These are phyloP conservation scores for Corrigiola litoralis DNA, from an alignment of 179 eudicot species.

Conservation along the genomic window DNA sequence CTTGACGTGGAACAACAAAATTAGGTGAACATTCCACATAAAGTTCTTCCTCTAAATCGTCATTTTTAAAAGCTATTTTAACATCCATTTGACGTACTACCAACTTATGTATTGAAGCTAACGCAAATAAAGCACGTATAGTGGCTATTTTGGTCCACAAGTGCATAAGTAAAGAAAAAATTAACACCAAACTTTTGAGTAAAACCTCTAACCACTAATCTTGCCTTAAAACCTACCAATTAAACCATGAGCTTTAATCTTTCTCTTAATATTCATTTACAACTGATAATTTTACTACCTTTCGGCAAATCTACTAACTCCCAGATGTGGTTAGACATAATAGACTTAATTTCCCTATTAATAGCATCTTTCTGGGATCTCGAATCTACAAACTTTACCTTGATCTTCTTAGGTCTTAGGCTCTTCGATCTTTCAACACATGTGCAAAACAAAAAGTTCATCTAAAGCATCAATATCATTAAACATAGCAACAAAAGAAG, in stretches of 20 bases:
- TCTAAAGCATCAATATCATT: too few relatives aligned
- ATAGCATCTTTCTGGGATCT: too few relatives aligned
- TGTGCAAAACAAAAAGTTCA: too few relatives aligned
- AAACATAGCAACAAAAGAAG: too few relatives aligned
- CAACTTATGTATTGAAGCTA: too few relatives aligned
- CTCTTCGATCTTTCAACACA: too few relatives aligned
- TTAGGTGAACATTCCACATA: neutral
- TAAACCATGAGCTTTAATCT: neutral
- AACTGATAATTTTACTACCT: neutral
- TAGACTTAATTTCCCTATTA: too few relatives aligned
- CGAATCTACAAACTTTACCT: too few relatives aligned
- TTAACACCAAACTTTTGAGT: neutral
- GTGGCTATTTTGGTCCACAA: neutral
- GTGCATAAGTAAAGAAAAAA: neutral
- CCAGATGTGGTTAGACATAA: neutral
- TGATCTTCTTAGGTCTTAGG: too few relatives aligned
- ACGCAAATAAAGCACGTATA: neutral
- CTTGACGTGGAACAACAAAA: neutral
- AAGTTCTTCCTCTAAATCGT: neutral
- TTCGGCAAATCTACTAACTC: neutral
- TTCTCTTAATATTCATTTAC: neutral
- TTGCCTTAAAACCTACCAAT: neutral
- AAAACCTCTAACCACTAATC: neutral
- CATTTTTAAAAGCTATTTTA: neutral
- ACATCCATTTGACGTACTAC: neutral